Base-by-base conservation (phyloP, 495 filamentous ascomycete species). In the Penicillium simplicissimum region DNA sequence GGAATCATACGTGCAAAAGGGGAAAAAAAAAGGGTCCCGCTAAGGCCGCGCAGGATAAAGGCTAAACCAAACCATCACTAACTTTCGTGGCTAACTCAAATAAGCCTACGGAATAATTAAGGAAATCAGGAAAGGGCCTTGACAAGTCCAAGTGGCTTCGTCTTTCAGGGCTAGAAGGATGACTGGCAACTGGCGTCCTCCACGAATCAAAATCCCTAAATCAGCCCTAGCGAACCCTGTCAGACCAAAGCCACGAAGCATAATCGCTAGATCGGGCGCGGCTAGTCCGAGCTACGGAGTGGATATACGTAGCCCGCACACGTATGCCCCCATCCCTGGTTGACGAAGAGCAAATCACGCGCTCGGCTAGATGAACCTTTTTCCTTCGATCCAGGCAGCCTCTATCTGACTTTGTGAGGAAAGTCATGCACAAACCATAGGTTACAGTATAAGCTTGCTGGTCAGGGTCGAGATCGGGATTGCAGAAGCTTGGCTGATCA, bases 241-340 rank as follows among this genome's bases (percentile, higher is more conserved):
- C 9, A 31, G 59, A 45, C 37, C 55, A 58, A 63, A 57, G 54
- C 51, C 52, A 35, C 4, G 58, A 64, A 57, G 60, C 37, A 58
- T 51, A 47, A 57, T 59, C 19, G 58, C 58, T 60, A 34, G 53
- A 70, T 67, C 60, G 54, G 53, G 59, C 38, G n/a, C 52, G 52
- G 47, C 43, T 68, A 56, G 59, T 51, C 58, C 47, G 31, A 49
- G 58, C 38, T 43, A 37, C 36, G 37, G 54, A 49, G 58, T 60
- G 59, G 58, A 67, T 65, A 66, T 70, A 69, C 67, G 69, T 70
- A 67, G 61, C 34, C 67, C 54, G 69, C 67, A 61, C 67, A 71
- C 69, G 69, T 71, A 71, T 67, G 60, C 62, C 57, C 57, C 60
- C 59, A 54, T 70, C 49, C 40, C 43, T 31, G 35, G 45, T 58